Evolutionary conservation across 768 basidiomycete species (phyloP).

Genomic region (Russula virescens): DNA sequence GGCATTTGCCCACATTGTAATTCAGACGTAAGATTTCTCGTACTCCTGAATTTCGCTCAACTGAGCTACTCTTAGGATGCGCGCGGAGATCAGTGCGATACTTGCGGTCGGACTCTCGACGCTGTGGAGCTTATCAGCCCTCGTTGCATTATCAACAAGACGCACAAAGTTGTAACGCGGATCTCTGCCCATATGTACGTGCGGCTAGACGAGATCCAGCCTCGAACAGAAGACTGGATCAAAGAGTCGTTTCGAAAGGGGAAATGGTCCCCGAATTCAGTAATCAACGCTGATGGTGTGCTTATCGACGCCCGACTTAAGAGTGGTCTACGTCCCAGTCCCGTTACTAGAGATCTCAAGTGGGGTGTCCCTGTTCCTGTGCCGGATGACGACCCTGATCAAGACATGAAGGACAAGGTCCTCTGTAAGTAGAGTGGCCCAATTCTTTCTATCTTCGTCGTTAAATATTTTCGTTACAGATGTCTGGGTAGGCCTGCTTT

Average conservation of each 20-base stretch:
- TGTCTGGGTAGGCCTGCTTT: constrained; percentile 74
- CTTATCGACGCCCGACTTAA: constrained; percentile 87
- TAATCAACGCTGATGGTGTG: constrained; percentile 82
- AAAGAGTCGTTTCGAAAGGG: constrained; percentile 71
- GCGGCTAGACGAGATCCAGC: constrained; percentile 76
- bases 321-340: constrained; percentile 79
- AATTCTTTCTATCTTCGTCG: not conserved
- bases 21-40: constrained; percentile 51
- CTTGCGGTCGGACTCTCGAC: constrained; percentile 86
- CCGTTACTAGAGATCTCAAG: constrained; percentile 86
- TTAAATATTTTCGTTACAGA: constrained; percentile 40
- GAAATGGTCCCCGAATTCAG: constrained; percentile 89
- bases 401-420: constrained; percentile 90
- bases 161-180: constrained; percentile 69
- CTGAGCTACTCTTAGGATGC: constrained; percentile 59
- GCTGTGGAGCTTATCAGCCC: constrained; percentile 92
- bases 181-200: constrained; percentile 90
- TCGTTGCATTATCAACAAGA: constrained; percentile 83
- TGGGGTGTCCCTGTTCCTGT: constrained; percentile 96
- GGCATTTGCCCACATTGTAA: constrained; percentile 95
- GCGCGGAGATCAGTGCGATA: constrained; percentile 96
- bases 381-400: constrained; percentile 60
- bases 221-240: constrained; percentile 83
- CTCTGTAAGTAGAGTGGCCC: constrained; percentile 69
- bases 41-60: not conserved